Conservation (phyloP, 2,329 filamentous ascomycete genomes). For the Beauveria caledonica region DNA sequence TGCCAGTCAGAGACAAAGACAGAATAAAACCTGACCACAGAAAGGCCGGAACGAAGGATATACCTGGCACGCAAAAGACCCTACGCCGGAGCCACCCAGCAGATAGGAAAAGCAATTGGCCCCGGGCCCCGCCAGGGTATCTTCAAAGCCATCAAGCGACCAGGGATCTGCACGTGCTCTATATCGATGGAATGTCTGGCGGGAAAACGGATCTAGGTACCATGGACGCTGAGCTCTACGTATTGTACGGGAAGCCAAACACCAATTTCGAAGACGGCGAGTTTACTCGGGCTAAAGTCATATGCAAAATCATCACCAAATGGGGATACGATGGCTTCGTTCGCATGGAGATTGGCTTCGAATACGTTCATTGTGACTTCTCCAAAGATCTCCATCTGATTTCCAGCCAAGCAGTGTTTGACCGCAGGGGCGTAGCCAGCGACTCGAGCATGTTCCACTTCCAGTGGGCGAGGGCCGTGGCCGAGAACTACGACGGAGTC, state of each 20-base stretch:
- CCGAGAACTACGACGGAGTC: slow-evolving; percentile 38
- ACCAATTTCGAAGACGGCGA: slow-evolving; percentile 35
- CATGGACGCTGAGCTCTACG: slow-evolving; percentile 56
- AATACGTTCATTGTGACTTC: slow-evolving; percentile 62
- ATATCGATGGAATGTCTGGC: slow-evolving; percentile 63
- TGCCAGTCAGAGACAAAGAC: not conserved
- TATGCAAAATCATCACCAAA: slow-evolving; percentile 45
- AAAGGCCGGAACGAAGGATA: not conserved
- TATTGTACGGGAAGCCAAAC: slow-evolving; percentile 35
- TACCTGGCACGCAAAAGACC: not conserved
- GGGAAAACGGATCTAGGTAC: slow-evolving; percentile 59
- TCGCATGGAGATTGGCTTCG: slow-evolving; percentile 62
- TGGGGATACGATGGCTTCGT: slow-evolving; percentile 59
- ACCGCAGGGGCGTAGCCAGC: slow-evolving; percentile 15
- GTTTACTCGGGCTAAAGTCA: slow-evolving; percentile 37
- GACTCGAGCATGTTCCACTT: slow-evolving; percentile 23
- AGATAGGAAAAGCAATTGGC: not conserved
- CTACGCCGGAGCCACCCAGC: not conserved
- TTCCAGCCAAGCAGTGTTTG: slow-evolving; percentile 21
- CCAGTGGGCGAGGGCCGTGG: slow-evolving; percentile 33
- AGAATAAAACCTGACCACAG: not conserved
- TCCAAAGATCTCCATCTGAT: slow-evolving; percentile 30
- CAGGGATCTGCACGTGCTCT: slow-evolving; percentile 51
- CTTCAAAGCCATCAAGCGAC: slow-evolving; percentile 58
- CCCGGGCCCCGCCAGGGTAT: slow-evolving; percentile 36